Evolutionary conservation across 129 eudicot genomes (phyloP).

Genomic region (Artemisia argyi): DNA sequence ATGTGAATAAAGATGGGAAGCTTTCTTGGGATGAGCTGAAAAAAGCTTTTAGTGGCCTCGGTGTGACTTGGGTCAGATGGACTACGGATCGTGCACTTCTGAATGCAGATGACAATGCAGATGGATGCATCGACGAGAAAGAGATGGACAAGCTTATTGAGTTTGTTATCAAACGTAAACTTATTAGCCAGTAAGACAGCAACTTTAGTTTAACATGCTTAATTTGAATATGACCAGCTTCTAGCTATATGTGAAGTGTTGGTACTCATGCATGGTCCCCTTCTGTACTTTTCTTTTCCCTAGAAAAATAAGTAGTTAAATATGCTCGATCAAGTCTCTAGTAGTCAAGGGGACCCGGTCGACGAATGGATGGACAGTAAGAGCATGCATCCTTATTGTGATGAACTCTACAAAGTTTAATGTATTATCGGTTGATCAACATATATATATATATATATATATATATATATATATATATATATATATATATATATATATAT

Average conservation of each 20-base stretch:
- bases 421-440: too few relatives aligned
- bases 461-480: too few relatives aligned
- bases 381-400: too few relatives aligned
- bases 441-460: too few relatives aligned
- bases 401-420: too few relatives aligned
- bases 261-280: background rate
- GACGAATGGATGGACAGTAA: too few relatives aligned
- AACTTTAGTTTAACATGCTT: background rate
- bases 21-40: conserved; percentile 30
- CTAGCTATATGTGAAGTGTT: conserved; percentile 10
- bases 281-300: too few relatives aligned
- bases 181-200: background rate
- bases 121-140: conserved; percentile 12
- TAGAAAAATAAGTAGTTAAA: too few relatives aligned
- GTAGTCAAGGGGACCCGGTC: too few relatives aligned
- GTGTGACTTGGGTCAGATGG: conserved; percentile 21
- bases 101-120: conserved; percentile 25
- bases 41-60: conserved; percentile 26
- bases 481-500: too few relatives aligned
- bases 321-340: too few relatives aligned
- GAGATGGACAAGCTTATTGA: conserved; percentile 32
- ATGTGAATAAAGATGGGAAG: conserved; percentile 21
- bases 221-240: conserved; percentile 3
- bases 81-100: conserved; percentile 27
- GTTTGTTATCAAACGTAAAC: conserved; percentile 23